Evolutionary conservation across 352 stramenopile species (phyloP).

Genomic region (Phytophthora cactorum): DNA sequence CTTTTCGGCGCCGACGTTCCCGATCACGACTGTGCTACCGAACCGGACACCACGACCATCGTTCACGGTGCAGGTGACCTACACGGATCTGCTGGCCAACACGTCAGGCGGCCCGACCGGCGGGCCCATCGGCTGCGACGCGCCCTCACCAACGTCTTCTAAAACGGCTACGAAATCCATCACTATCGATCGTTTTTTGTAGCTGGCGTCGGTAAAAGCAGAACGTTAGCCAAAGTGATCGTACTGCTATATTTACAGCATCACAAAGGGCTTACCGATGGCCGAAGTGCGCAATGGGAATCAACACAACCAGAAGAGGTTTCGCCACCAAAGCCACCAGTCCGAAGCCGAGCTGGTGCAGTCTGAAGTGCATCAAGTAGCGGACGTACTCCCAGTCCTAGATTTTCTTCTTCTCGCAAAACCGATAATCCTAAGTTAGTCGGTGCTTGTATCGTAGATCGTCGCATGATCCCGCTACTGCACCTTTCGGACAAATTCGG

Average conservation of each 20-base stretch:
- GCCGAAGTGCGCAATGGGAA: constrained; percentile 63
- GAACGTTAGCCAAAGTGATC: neutral
- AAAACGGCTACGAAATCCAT: too few relatives aligned
- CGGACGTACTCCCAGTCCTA: constrained; percentile 79
- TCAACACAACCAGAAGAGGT: constrained; percentile 53
- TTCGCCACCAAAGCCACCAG: constrained; percentile 57
- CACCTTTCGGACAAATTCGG: constrained; percentile 49
- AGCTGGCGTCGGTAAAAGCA: constrained; percentile 18
- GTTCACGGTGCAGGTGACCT: too few relatives aligned
- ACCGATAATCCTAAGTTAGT: neutral
- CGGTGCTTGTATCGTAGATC: neutral
- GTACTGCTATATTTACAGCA: neutral
- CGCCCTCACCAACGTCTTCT: too few relatives aligned
- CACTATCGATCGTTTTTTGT: too few relatives aligned
- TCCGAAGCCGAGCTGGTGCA: constrained; percentile 59
- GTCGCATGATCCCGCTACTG: neutral
- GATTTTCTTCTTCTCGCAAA: constrained; percentile 54
- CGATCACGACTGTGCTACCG: too few relatives aligned
- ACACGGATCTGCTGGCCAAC: too few relatives aligned
- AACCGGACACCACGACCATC: too few relatives aligned
- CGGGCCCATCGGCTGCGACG: too few relatives aligned
- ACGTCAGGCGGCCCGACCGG: too few relatives aligned
- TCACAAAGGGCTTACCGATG: constrained; percentile 47
- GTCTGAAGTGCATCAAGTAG: constrained; percentile 51
- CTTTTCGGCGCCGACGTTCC: too few relatives aligned